These are phyloP conservation scores for Podosphaera xanthii DNA, from an alignment of 2,329 filamentous ascomycete genomes.

Conservation along the genomic window DNA sequence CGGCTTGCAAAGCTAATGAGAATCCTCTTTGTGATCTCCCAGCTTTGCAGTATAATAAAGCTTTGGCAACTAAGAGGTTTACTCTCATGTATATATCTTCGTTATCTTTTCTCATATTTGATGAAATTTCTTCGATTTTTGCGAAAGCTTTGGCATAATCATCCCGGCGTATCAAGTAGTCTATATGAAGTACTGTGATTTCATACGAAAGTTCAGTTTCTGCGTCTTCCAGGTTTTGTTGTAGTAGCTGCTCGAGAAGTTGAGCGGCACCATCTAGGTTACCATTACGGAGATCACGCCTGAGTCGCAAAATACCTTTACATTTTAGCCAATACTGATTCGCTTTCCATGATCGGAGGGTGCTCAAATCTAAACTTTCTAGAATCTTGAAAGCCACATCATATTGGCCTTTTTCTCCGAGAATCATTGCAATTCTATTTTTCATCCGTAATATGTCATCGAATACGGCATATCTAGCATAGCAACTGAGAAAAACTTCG, in stretches of 20 bases:
- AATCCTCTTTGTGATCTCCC: constrained; percentile 40
- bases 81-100: constrained; percentile 39
- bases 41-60: constrained; percentile 32
- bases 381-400: constrained; percentile 40
- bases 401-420: constrained; percentile 46
- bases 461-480: constrained; percentile 37
- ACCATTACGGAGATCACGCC: constrained; percentile 33
- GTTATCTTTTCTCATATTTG: constrained; percentile 27
- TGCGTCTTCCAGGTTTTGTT: constrained; percentile 17
- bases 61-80: constrained; percentile 37
- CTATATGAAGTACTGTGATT: constrained; percentile 34
- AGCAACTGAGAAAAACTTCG: constrained; percentile 55
- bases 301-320: constrained; percentile 40
- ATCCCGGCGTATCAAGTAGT: constrained; percentile 30
- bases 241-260: constrained; percentile 31
- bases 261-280: constrained; percentile 32
- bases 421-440: constrained; percentile 45
- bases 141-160: constrained; percentile 29
- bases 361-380: constrained; percentile 33
- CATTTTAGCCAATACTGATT: constrained; percentile 52
- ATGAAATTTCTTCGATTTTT: constrained; percentile 27
- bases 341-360: constrained; percentile 50
- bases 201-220: constrained; percentile 37
- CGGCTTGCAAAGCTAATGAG: constrained; percentile 39
- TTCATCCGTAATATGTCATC: constrained; percentile 61